Base-by-base conservation (phyloP, 140 eudicot genomes). In the Erigeron philadelphicus region DNA sequence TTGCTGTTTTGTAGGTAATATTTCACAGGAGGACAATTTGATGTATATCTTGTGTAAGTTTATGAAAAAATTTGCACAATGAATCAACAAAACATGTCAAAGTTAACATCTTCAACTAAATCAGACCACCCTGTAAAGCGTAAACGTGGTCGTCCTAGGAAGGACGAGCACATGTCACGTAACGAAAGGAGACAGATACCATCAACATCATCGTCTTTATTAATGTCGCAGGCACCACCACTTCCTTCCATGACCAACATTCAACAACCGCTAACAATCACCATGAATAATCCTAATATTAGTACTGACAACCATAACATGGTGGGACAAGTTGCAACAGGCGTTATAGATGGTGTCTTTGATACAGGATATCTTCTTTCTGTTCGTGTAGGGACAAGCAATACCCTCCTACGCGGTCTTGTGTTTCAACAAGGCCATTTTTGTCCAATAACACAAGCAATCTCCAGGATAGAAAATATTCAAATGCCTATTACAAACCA, bases 131-230 rank as follows among this genome's bases (percentile, higher is more conserved):
- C 87, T 4, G 73, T 76, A 44, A 91, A 91, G 80, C 89, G 97
- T 45, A 91, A 73, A 47, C 95, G 96, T 66, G 97, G 97, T 31
- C 95, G 95, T 21, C 97, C 97, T 9, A 81, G 96, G 3, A 91
- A 91, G 73, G 97, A 90, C 59, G 95, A 79, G 8, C 80, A 38
- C 69, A 61, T 78, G 61, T 52, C 57, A 53, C 73, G 75, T 61
- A 76, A 66, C 17, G 88, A 72, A 61, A 83, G 64, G 67, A 71
- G 77, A 16, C 73, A 57, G 46, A 40, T 54, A 57, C 77, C 23
- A 57, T 48, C 74, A 23, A 35, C 78, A 38, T 47, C 66, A 67
- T 56, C 72, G 17, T 54, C 72, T 31, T 5, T 31, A 31, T 31
- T 31, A 31, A 31, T 31, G 42, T 35, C 79, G 64, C 81, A 79